Base-by-base conservation (phyloP, 257 asterid genomes). In the Nicotiana knightiana region DNA sequence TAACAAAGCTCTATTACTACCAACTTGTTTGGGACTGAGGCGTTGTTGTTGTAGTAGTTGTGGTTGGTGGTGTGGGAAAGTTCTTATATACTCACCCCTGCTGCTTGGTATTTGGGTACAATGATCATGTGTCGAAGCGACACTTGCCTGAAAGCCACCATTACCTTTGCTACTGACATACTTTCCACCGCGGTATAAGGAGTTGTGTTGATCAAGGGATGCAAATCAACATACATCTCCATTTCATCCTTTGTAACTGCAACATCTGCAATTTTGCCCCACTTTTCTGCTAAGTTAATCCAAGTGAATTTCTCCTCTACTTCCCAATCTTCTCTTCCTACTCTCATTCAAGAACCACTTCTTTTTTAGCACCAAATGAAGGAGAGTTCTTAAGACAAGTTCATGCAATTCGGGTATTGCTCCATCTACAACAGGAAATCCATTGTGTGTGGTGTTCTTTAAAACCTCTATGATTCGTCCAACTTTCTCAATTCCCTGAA, bases 51-150 rank as follows among this genome's bases (percentile, higher is more conserved):
- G 61, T 53, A 32, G 4, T 32, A 32, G 33, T 32, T 32, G 33
- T 32, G 3, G 35, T 0, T 32, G 35, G 5, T 3, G 5, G 35
- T 13, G 54, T 15, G 4, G 46, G 57, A 18, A 62, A 32, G 83
- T 57, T 81, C 7, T 26, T 76, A 32, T 39, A 46, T 21, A 87
- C 95, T 89, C 85, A 95, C 96, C 91, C 93, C 93, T 13, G 91
- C 89, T 84, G 92, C 93, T 83, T 93, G 97, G 81, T 90, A 86
- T 83, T 91, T 95, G 53, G 98, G 97, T 67, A 95, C 87, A 66
- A 95, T 85, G 82, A 95, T 90, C 98, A 92, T 86, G 86, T 95
- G 99, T 15, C 98, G 92, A 48, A 93, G 95, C 81, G 93, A 98
- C 58, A 95, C 92, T 84, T 90, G 92, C 86, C 99, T 84, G 83